Evolutionary conservation across 2,329 filamentous ascomycete species (phyloP), one percentile per base, ranked within the genome.

Genomic region (Microsporum ferrugineum): DNA sequence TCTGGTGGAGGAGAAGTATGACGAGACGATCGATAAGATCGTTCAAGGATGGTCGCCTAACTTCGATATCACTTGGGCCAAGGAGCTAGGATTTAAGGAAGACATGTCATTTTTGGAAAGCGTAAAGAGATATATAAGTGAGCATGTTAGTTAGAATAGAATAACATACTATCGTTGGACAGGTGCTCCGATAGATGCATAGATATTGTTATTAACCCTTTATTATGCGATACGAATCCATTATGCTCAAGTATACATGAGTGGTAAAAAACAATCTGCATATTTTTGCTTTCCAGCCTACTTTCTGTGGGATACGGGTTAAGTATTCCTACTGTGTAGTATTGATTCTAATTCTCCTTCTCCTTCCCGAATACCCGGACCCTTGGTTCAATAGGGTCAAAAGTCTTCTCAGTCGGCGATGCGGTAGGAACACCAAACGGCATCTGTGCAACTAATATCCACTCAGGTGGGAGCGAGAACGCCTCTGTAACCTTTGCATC

Each of bases 361-460:
- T 57, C 39, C 49, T 29, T 57, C 10, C 62, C 84, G 68, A 79
- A 85, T 67, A 82, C 76, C 83, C 85, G 87, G 70, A 88, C 78
- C 68, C 84, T 80, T 71, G 88, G 81, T 73, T 88, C 83, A 34
- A 89, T 67, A 31, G 85, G 81, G 71, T 79, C 74, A 72, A 84
- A 85, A 14, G 76, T 71, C 82, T 91, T 91, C 72, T 84, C 79
- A 12, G 77, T 80, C 5, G 85, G 73, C 64, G 80, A 78, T 57
- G 74, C 82, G 23, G 27, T 41, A 59, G 78, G 79, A 64, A 71
- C 71, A 65, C 89, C 89, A 75, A 96, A 94, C 69, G 95, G 90
- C 66, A 96, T 79, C 81, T 95, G 89, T 29, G 88, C 86, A 71
- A 86, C 84, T 65, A 95, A 82, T 70, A 83, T 83, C 90, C 91